Percentiles rank a stretch among this genome's conserved stretches.
Evolutionary conservation across 345 rosid genomes (phyloP).

Genomic region (Theobroma cacao): DNA sequence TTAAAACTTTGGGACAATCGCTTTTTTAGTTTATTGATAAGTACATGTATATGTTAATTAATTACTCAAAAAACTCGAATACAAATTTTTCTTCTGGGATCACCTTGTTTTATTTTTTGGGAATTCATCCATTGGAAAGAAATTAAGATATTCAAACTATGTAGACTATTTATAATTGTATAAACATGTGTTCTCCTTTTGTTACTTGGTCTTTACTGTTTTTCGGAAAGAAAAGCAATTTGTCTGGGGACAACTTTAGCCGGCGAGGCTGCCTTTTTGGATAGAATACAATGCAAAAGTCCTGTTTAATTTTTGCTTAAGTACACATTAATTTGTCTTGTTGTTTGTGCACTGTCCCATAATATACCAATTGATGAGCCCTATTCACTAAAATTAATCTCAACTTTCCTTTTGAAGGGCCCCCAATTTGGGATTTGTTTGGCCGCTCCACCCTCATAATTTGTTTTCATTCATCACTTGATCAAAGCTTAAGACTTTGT

Average conservation of each 20-base stretch:
- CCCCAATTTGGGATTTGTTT: conserved; percentile 29
- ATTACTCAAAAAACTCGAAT: too few species aligned
- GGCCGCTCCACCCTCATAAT: conserved; percentile 40
- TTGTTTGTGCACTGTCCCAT: conserved; percentile 47
- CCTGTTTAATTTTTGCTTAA: conserved; percentile 9
- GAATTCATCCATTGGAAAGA: not conserved
- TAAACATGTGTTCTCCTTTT: not conserved
- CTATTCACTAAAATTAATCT: conserved; percentile 13
- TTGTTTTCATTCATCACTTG: conserved; percentile 12
- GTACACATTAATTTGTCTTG: conserved; percentile 38
- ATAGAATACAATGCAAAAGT: conserved; percentile 44
- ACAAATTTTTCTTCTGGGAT: too few species aligned
- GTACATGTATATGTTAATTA: too few species aligned
- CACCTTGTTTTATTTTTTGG: too few species aligned
- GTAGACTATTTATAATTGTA: not conserved
- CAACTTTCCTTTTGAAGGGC: conserved; percentile 28
- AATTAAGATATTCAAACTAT: not conserved
- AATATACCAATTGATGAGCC: conserved; percentile 15
- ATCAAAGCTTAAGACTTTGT: conserved; percentile 20
- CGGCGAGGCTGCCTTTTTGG: conserved; percentile 36
- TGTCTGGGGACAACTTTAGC: conserved; percentile 31
- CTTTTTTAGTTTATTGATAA: too few species aligned
- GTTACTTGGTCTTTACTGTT: conserved; percentile 13
- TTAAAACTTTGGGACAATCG: not conserved
- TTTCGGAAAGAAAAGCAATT: conserved; percentile 17